Base-by-base conservation (phyloP, 257 asterid genomes). In the Dorcoceras hygrometricum region DNA sequence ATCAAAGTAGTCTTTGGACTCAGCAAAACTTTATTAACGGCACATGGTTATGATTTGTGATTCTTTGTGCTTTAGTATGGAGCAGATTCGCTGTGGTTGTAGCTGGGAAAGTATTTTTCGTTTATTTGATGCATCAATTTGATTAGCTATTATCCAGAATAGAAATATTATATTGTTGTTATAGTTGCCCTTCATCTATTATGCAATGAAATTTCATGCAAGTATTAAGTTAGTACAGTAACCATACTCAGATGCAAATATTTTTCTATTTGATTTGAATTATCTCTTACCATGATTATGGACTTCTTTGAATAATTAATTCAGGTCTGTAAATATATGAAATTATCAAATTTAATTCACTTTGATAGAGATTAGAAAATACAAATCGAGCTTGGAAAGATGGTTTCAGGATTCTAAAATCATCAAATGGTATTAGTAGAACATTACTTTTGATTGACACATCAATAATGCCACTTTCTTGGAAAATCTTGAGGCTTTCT, bases 1-100 rank as follows among this genome's bases (percentile, higher is more conserved):
- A 58, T 53, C 57, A 57, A 36, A 61, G 63, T 27, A 36, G 68
- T 20, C 29, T 25, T 23, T 28, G 72, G 28, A 51, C 75, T 28
- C 53, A 24, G 31, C 20, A 43, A 67, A 36, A 20, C 4, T 53
- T 4, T 34, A 59, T 55, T 62, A 31, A 31, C 3, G 34, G 59
- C 31, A 59, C 25, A 24, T 63, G 27, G 51, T 19, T 34, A 12
- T 48, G 58, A 54, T 24, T 19, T 34, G 8, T 48, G 58, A 54
- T 24, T 43, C 58, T 34, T 19, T 56, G 24, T 69, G 34, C 59
- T 59, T 26, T 66, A 75, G 19, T 43, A 62, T 28, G 20, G 46
- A 51, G 69, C 56, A 32, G 57, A 23, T 34, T 36, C 31, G 23
- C 26, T 57, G 26, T 50, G 55, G 53, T 28, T 70, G 18, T 68